Conservation (phyloP, 129 eudicot genomes). For the Heracleum sosnowskyi region DNA sequence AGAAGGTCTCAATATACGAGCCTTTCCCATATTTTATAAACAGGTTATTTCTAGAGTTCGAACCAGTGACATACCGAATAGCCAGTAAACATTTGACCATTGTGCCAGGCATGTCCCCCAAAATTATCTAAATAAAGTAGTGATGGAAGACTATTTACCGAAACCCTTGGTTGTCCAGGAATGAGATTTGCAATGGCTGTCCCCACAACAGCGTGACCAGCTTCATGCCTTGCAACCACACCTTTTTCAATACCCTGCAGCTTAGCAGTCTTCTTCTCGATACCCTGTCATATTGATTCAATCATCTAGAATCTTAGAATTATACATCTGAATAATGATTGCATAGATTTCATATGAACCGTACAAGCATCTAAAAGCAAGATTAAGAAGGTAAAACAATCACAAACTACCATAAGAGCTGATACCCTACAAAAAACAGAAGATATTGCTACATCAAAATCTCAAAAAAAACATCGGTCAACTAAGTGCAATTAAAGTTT, state of each 20-base stretch:
- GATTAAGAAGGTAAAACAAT: background rate
- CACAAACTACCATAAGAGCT: background rate
- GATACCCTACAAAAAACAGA: background rate
- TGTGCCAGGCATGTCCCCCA: background rate
- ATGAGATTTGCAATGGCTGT: slow-evolving; percentile 95
- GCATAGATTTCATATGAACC: background rate
- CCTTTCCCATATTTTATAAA: background rate
- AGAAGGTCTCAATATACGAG: background rate
- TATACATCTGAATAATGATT: background rate
- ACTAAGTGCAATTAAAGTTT: background rate
- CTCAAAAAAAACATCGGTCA: background rate
- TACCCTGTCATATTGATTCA: slow-evolving; percentile 48
- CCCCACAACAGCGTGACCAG: slow-evolving; percentile 99
- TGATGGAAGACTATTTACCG: slow-evolving; percentile 35
- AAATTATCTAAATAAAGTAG: background rate
- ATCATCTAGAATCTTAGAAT: background rate
- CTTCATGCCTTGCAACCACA: slow-evolving; percentile 99
- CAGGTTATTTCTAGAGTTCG: background rate
- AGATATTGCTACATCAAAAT: background rate
- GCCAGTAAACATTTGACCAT: background rate
- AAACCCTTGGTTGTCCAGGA: slow-evolving; percentile 89
- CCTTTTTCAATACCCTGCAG: slow-evolving; percentile 93
- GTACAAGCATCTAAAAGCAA: background rate
- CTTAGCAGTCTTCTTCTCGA: slow-evolving; percentile 93
- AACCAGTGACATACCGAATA: background rate